These are phyloP conservation scores for Forsythia suspensa DNA, from an alignment of 257 asterid genomes.

Conservation along the genomic window DNA sequence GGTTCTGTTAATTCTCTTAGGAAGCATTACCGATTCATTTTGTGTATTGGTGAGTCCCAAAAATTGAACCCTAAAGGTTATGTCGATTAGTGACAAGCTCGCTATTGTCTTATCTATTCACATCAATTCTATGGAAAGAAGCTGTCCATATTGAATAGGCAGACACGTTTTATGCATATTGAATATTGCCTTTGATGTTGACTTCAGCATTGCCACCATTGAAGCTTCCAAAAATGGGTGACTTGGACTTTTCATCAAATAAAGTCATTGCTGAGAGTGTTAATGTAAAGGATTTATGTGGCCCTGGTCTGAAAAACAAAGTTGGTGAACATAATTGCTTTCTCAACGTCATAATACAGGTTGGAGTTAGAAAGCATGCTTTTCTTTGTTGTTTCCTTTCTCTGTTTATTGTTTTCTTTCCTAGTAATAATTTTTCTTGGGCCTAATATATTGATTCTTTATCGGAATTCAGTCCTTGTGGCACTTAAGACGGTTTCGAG, in stretches of 20 bases:
- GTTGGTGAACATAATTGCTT: neutral
- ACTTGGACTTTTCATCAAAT: conserved; percentile 31
- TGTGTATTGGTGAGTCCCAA: too few relatives aligned
- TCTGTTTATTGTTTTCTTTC: too few relatives aligned
- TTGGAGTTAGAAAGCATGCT: neutral
- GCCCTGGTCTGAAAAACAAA: neutral
- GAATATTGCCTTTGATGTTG: conserved; percentile 41
- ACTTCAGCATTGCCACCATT: conserved; percentile 36
- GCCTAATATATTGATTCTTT: neutral
- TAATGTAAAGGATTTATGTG: conserved; percentile 36
- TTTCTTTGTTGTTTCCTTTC: neutral
- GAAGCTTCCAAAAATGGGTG: conserved; percentile 38
- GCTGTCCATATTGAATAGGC: conserved; percentile 11
- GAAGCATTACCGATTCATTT: too few relatives aligned
- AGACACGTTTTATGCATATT: conserved; percentile 58
- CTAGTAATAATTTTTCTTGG: neutral
- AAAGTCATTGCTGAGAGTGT: conserved; percentile 30
- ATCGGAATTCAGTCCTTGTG: neutral
- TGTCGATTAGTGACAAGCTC: neutral
- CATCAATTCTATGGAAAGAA: neutral
- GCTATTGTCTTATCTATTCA: neutral
- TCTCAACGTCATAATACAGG: neutral
- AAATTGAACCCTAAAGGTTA: neutral
- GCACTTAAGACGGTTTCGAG: neutral
- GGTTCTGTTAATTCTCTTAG: conserved; percentile 7